These are phyloP conservation scores for Fusarium nygamai DNA, from an alignment of 2,329 filamentous ascomycete genomes.

Conservation along the genomic window DNA sequence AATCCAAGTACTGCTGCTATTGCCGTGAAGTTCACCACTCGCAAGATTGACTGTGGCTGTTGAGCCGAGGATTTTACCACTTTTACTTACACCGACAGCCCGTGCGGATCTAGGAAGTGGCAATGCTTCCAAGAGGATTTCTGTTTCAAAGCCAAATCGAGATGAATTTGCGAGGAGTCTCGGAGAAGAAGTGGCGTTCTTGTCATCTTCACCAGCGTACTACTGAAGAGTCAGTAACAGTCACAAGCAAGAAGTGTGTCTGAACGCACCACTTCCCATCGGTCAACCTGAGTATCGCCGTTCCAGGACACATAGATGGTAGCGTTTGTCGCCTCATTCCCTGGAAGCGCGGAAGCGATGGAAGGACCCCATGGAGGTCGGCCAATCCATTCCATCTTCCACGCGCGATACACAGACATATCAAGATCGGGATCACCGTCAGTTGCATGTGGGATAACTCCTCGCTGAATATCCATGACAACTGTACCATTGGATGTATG, in stretches of 20 bases:
- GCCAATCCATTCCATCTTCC: constrained; percentile 42
- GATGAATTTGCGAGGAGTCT: constrained; percentile 32
- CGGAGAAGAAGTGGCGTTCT: constrained; percentile 21
- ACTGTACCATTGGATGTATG: constrained; percentile 43
- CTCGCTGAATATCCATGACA: constrained; percentile 53
- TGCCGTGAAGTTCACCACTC: constrained; percentile 31
- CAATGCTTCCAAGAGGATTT: constrained; percentile 11
- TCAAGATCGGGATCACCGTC: constrained; percentile 9
- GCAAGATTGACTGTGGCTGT: constrained; percentile 32
- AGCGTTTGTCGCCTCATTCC: constrained; percentile 10
- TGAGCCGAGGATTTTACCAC: constrained; percentile 32
- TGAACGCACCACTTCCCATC: constrained; percentile 38
- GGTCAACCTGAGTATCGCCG: constrained; percentile 38
- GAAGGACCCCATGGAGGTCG: constrained; percentile 40
- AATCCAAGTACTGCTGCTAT: constrained; percentile 36
- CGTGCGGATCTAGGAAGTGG: constrained; percentile 22
- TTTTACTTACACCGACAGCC: constrained; percentile 26
- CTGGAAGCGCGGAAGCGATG: constrained; percentile 25
- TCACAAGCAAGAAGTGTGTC: not conserved
- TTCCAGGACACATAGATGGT: constrained; percentile 44
- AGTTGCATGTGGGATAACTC: constrained; percentile 53
- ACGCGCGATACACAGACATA: constrained; percentile 41
- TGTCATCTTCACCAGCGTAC: constrained; percentile 32
- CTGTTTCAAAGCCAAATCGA: constrained; percentile 35
- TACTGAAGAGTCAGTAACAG: constrained; percentile 4